Evolutionary conservation across 2,329 filamentous ascomycete genomes (phyloP), one percentile per base, ranked within the genome.

Genomic region (Colletotrichum cereale): DNA sequence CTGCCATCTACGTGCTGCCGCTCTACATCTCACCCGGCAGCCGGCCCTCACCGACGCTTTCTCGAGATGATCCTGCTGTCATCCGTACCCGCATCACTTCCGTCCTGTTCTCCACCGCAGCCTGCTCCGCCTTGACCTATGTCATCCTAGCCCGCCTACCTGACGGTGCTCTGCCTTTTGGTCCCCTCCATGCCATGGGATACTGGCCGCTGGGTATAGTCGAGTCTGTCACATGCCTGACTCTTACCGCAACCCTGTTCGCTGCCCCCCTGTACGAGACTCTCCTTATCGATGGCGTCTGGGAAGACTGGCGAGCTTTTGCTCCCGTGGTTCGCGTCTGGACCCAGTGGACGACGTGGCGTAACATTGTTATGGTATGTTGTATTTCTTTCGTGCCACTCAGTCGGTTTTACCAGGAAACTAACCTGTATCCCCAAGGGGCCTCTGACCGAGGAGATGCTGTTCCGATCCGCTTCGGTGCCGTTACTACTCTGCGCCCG

Each of bases 361-460:
- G 96, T 75, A 98, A 98, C 79, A 90, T 92, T 78, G 87, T 98
- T 73, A 93, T 93, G 50, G 95, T 96, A 85, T 77, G 92, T 85
- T 52, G 24, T n/a, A 31, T 12, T 31, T 24, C 74, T 31, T 29
- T 68, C 69, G 57, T 50, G 21, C 7, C 26, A 42, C 48, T 29
- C n/a, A 36, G 38, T 34, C n/a, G 34, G 14, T 34, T 24, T 12
- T 29, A 3, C 34, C 16, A 44, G 5, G 12, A 29, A 26, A 38
- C 29, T 69, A 14, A 69, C 31, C 52, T 70, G 47, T 16, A 36
- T 8, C 18, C 24, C n/a, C n/a, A 47, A 93, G 92, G 95, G 94
- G 44, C 95, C 96, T 0, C 84, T 96, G 66, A 97, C 95, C 14
- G 96, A 99, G 84, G 96, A 99, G 82, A 85, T 97, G 72, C 92